Evolutionary conservation across 2,329 filamentous ascomycete species (phyloP), one percentile per base, ranked within the genome.

Genomic region (Fusarium metavorans): DNA sequence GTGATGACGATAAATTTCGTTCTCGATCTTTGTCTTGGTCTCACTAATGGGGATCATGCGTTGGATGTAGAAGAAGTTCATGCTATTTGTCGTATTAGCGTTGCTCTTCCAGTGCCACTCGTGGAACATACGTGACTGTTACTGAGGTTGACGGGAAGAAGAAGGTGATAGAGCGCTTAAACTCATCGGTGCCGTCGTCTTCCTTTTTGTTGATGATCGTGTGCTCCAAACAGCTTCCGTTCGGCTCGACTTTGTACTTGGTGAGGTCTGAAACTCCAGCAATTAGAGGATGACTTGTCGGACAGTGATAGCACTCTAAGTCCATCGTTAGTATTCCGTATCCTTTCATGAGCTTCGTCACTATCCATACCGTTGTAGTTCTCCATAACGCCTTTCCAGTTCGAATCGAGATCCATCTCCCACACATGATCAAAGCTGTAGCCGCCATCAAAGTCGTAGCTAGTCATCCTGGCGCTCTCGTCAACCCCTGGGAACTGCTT

Each of bases 61-160:
- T 76, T 91, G 89, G 60, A 91, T 87, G 83, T 90, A 90, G 81
- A 92, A 88, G 81, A 91, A 92, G 81, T 91, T 84, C 18, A 87
- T 85, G 11, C 87, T 89, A 10, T 63, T 32, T 52, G 6, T 5
- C 45, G 4, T 6, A 13, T 58, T 25, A 58, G 23, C 16, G 9
- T 7, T 25, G 14, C 25, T 58, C 23, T 30, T 18, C 14, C 18
- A 7, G 2, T 35, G 8, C 14, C 5, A 60, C 13, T 7, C 25
- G 32, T 6, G 13, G 13, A 80, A 18, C 86, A 84, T 81, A 87
- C 86, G 85, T 84, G 32, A 87, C 81, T 64, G 85, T 87, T 68
- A 86, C 84, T 5, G 86, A 87, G 9, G 85, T 84, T 87, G 20
- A 84, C 0, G 69, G 69, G 11, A 62, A 71, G 18, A 67, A 67